Evolutionary conservation across 2,329 filamentous ascomycete species (phyloP), one percentile per base, ranked within the genome.

Genomic region (Trichoderma pleuroti): DNA sequence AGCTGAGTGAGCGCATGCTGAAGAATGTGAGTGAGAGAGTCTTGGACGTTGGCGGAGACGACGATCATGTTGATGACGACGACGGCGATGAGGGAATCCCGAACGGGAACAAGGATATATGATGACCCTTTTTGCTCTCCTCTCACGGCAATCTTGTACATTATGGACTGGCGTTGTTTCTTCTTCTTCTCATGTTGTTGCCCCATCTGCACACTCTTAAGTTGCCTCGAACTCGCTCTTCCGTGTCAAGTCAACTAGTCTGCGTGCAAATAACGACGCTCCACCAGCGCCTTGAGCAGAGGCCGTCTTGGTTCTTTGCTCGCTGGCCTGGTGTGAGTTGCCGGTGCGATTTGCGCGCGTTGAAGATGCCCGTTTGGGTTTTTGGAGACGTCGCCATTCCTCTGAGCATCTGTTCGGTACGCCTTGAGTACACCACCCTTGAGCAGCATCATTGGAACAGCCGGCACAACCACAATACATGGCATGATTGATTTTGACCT

Each of bases 161-260:
- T n/a, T 12, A 24, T 67, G 59, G n/a, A n/a, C n/a, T n/a, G n/a
- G n/a, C n/a, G n/a, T n/a, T n/a, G n/a, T n/a, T n/a, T n/a, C n/a
- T n/a, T n/a, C 68, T 46, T 24, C 11, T n/a, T n/a, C 16, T 52
- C 21, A 52, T 26, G 24, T 49, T 14, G 16, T n/a, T 2, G 16
- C n/a, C 42, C 39, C 42, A 52, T 28, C 21, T 92, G 93, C 93
- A 95, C 92, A 91, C 92, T 92, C 91, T 97, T 97, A 92, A 97
- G 94, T 96, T 97, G 93, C 88, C 93, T 94, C 88, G 87, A 89
- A 84, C 83, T 80, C 85, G 79, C 86, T 88, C 84, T 84, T 87
- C 92, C 88, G 88, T 95, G 90, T 90, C 88, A 89, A 94, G 93
- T 90, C 91, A 90, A 96, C 94, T 90, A 96, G 94, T 97, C 94